Evolutionary conservation across 148 eudicot species (phyloP), one percentile per base, ranked within the genome.

Genomic region (Amaranthus palmeri): DNA sequence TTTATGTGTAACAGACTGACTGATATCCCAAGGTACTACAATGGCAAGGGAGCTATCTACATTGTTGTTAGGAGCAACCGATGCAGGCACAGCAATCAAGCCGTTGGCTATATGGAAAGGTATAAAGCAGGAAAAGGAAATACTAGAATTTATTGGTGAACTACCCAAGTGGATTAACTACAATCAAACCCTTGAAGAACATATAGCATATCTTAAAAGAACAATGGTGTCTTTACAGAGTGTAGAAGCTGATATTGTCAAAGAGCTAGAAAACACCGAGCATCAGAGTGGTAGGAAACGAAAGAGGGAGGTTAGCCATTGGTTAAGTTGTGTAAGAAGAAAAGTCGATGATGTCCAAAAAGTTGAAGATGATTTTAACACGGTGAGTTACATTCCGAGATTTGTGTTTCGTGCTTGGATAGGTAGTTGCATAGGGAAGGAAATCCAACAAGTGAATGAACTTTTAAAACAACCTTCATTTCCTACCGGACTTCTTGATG

Each of bases 221-320:
- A 76, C 41, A 54, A 55, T 42, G 65, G 50, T 62, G 4, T n/a
- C 12, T 15, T 52, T 76, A 62, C 51, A 70, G 74, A 53, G 10
- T 40, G 47, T 47, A 48, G 11, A 70, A 76, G 69, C 74, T 47
- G 79, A 76, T 56, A 65, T 70, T 0, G 9, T 25, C 40, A 70
- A 42, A 6, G 74, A 70, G 43, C 79, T 76, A 36, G 55, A 54
- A 6, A 61, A 54, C 10, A 76, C 64, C 3, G 78, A 79, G 75
- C 15, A 48, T 12, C 66, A 56, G 50, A 64, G 54, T 64, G 71
- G 75, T 46, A 74, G 25, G 49, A 70, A 74, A 61, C 72, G 74
- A 15, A 79, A 75, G 69, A 66, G 71, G 45, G 82, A 79, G 52
- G 82, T 75, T 15, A 63, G 75, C 6, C 66, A 70, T 67, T 79